These are phyloP conservation scores for Sphagnum tenellum DNA, from an alignment of 225 moss, liverwort and hornwort species.

Conservation along the genomic window DNA sequence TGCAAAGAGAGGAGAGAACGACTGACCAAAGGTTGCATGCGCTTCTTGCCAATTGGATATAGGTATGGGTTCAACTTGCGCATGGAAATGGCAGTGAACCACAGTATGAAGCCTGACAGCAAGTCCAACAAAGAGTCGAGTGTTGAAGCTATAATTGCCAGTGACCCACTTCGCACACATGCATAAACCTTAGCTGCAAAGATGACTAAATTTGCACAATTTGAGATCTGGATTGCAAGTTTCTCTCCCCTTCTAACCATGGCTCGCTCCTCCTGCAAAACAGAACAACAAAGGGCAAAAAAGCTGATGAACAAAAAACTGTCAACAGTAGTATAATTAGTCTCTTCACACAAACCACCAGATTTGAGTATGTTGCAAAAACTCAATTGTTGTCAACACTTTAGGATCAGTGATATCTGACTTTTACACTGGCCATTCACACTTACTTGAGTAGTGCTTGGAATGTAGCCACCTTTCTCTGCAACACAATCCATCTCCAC, in stretches of 20 bases:
- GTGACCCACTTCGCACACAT: conserved; percentile 53
- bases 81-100: conserved; percentile 48
- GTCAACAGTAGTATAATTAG: too few relatives aligned
- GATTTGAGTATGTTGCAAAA: too few relatives aligned
- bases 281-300: background rate
- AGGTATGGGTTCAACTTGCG: conserved; percentile 35
- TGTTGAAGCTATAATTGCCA: conserved; percentile 89
- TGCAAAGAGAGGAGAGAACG: background rate
- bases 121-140: conserved; percentile 57
- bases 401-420: too few relatives aligned
- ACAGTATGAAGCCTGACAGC: conserved; percentile 48
- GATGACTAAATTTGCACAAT: conserved; percentile 50
- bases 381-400: too few relatives aligned
- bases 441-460: conserved; percentile 37
- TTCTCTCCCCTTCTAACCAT: conserved; percentile 45
- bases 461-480: conserved; percentile 29
- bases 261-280: conserved; percentile 52
- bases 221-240: conserved; percentile 70
- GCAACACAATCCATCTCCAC: conserved; percentile 49
- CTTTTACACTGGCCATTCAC: too few relatives aligned
- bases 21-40: conserved; percentile 66
- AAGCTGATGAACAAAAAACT: too few relatives aligned
- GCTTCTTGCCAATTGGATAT: conserved; percentile 57
- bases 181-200: conserved; percentile 56
- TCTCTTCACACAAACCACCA: too few relatives aligned